Percentiles rank a stretch among this genome's conserved stretches.
Evolutionary conservation across 2,329 filamentous ascomycete genomes (phyloP).

Genomic region (Penicillium sumatraense): DNA sequence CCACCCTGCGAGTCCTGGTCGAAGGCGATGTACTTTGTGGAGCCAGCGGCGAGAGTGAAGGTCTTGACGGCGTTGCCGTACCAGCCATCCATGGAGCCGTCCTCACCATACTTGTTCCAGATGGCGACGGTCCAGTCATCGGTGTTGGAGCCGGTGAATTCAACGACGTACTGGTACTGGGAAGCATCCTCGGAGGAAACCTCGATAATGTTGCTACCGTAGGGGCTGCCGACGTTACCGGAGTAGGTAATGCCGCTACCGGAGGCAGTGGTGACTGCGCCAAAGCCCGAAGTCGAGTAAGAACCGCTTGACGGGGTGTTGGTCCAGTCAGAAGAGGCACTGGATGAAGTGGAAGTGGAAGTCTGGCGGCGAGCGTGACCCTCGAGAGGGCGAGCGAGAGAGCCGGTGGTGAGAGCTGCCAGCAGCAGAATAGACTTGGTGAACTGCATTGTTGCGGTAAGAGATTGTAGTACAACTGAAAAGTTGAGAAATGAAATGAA

Average conservation of each 20-base stretch:
- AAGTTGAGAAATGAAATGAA: conserved; percentile 5
- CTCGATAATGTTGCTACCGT: conserved; percentile 47
- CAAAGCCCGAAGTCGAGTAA: conserved; percentile 39
- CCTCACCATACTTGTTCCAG: conserved; percentile 43
- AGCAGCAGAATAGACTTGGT: conserved; percentile 38
- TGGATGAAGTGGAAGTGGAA: conserved; percentile 8
- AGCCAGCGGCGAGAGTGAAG: conserved; percentile 35
- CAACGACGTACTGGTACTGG: conserved; percentile 40
- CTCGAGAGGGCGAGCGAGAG: conserved; percentile 21
- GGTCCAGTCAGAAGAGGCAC: conserved; percentile 19
- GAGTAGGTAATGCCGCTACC: conserved; percentile 34
- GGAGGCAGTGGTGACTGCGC: conserved; percentile 26
- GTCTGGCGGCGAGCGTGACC: conserved; percentile 30
- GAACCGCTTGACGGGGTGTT: conserved; percentile 20
- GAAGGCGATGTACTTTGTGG: conserved; percentile 41
- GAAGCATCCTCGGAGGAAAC: conserved; percentile 34
- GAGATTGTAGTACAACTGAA: conserved; percentile 16
- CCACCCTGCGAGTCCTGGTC: conserved; percentile 40
- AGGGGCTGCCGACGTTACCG: conserved; percentile 46
- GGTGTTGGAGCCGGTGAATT: conserved; percentile 36
- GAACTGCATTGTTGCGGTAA: conserved; percentile 34
- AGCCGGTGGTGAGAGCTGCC: conserved; percentile 32
- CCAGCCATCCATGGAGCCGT: conserved; percentile 38
- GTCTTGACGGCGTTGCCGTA: conserved; percentile 36
- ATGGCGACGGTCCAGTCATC: conserved; percentile 41